phyloP scores from a whole-genome alignment of 768 basidiomycete genomes.

The Tylopilus sp. region DNA sequence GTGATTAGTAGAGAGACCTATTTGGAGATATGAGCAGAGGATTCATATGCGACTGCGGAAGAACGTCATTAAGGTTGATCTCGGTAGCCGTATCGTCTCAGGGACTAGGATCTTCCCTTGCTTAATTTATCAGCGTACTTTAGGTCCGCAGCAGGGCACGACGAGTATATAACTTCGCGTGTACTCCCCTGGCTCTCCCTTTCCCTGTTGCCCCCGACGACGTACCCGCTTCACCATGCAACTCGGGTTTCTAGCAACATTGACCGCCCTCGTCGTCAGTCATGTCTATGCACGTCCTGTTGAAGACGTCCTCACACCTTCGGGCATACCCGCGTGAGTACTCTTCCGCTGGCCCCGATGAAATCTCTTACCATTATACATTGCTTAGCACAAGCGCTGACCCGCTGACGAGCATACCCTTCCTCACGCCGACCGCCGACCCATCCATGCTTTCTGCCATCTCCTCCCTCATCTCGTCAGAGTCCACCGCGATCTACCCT shows the following conservation, averaged over 20 bases:
- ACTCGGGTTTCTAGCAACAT: not conserved
- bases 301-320: conserved; percentile 2
- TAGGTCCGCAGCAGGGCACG: not conserved
- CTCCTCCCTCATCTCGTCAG: conserved; percentile 28
- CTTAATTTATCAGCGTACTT: not conserved
- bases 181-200: not conserved
- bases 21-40: no score
- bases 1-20: no score
- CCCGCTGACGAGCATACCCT: conserved; percentile 15
- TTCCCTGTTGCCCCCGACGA: not conserved
- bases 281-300: conserved; percentile 10
- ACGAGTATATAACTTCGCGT: not conserved
- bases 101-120: not conserved
- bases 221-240: conserved; percentile 11
- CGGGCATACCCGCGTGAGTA: conserved; percentile 23
- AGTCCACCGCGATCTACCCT: conserved; percentile 20
- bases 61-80: not conserved
- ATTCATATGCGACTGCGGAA: not conserved
- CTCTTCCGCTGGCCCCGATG: not conserved
- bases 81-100: not conserved
- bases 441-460: conserved; percentile 17
- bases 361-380: not conserved
- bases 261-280: conserved; percentile 7
- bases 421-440: conserved; percentile 20
- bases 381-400: conserved; percentile 20